Percentiles rank a stretch among this genome's conserved stretches.
Conservation (phyloP, 495 filamentous ascomycete species). For the Penicillium macrosclerotiorum region DNA sequence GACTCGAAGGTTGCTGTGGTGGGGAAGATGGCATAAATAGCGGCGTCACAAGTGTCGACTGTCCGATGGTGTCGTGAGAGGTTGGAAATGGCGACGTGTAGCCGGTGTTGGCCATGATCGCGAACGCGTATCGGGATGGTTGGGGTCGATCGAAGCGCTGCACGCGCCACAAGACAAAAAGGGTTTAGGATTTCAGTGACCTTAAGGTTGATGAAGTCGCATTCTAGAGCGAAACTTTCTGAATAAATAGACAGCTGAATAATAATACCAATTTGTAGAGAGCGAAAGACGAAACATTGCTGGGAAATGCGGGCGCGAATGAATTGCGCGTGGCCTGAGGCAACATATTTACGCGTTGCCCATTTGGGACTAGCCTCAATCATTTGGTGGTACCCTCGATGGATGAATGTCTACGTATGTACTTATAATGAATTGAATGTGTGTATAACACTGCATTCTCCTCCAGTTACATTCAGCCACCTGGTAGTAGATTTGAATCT, state of each 20-base stretch:
- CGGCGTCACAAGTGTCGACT: slow-evolving; percentile 42
- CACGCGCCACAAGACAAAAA: not conserved
- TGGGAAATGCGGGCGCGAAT: slow-evolving; percentile 4
- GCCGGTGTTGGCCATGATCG: slow-evolving; percentile 35
- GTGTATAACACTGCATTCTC: too few relatives aligned
- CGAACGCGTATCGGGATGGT: slow-evolving; percentile 21
- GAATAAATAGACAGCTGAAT: slow-evolving; percentile 4
- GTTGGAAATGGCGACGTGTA: slow-evolving; percentile 42
- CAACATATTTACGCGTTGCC: slow-evolving; percentile 27
- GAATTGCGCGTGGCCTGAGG: slow-evolving; percentile 13
- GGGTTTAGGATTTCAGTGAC: not conserved
- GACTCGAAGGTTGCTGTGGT: slow-evolving; percentile 18
- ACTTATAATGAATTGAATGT: too few relatives aligned
- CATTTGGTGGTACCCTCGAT: too few relatives aligned
- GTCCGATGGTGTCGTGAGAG: slow-evolving; percentile 46
- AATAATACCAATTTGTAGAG: slow-evolving; percentile 20
- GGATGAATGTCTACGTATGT: too few relatives aligned
- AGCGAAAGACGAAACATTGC: slow-evolving; percentile 1
- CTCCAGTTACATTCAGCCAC: not conserved
- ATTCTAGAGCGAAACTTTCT: not conserved
- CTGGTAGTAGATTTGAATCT: not conserved
- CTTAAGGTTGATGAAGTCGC: not conserved
- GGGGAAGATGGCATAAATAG: slow-evolving; percentile 41
- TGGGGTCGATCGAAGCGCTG: slow-evolving; percentile 1
- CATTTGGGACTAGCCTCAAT: slow-evolving; percentile 24